phyloP scores from a whole-genome alignment of 2,329 filamentous ascomycete species.

The Aspergillus nomiae region DNA sequence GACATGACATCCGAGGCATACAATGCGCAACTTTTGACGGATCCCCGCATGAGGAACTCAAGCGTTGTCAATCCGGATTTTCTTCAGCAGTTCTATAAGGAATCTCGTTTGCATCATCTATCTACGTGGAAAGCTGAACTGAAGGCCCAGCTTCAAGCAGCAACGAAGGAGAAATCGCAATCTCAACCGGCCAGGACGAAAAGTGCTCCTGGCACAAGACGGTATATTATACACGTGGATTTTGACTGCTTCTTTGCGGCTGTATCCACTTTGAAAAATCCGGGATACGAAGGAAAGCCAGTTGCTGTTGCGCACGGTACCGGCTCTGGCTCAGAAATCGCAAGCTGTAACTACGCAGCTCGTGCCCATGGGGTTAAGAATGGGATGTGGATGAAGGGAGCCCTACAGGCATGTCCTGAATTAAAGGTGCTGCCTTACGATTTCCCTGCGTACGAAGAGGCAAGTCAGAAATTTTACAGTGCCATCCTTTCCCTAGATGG shows the following conservation, averaged over 20 bases:
- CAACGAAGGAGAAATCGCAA: constrained; percentile 69
- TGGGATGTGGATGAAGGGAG: constrained; percentile 99
- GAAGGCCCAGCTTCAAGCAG: constrained; percentile 81
- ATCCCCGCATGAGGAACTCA: constrained; percentile 83
- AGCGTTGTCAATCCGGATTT: constrained; percentile 93
- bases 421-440: constrained; percentile 93
- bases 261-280: constrained; percentile 77
- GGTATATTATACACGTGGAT: constrained; percentile 92
- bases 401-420: constrained; percentile 78
- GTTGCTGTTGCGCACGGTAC: constrained; percentile 85
- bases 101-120: constrained; percentile 91
- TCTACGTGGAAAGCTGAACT: constrained; percentile 96
- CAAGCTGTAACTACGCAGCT: constrained; percentile 94
- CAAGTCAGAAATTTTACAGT: constrained; percentile 84
- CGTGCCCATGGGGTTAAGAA: constrained; percentile 87
- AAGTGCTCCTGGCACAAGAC: constrained; percentile 63
- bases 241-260: constrained; percentile 99
- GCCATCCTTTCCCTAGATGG: constrained; percentile 78
- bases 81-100: constrained; percentile 89
- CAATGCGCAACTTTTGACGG: constrained; percentile 79
- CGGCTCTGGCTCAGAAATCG: constrained; percentile 88
- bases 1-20: constrained; percentile 85
- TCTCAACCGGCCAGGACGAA: constrained; percentile 53
- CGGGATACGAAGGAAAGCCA: constrained; percentile 75
- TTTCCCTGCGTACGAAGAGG: constrained; percentile 90